Evolutionary conservation across 1,284 basidiomycete genomes (phyloP).

Genomic region (Malassezia slooffiae): DNA sequence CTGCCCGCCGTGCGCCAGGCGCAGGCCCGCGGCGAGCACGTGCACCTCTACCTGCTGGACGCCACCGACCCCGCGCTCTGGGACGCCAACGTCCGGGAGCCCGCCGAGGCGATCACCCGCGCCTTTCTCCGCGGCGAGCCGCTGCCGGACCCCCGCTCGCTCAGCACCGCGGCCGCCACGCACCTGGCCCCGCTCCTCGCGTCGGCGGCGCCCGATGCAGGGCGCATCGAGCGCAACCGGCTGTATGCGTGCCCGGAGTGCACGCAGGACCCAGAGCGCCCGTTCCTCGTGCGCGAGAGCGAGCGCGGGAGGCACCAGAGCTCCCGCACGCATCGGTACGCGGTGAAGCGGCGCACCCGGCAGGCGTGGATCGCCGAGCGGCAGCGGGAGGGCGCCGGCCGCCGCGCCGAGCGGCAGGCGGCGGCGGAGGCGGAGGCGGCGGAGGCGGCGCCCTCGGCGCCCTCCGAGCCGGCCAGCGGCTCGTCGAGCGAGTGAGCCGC

Average conservation of each 20-base stretch:
- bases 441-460: too few relatives aligned
- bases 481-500: too few relatives aligned
- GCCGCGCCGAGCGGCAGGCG: too few relatives aligned
- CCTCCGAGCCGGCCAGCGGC: too few relatives aligned
- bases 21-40: conserved; percentile 28
- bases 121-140: conserved; percentile 55
- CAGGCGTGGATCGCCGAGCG: conserved; percentile 8
- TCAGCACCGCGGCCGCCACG: conserved; percentile 52
- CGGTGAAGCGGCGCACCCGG: conserved; percentile 12
- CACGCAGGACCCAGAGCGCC: conserved; percentile 56
- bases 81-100: conserved; percentile 46
- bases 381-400: too few relatives aligned
- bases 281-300: conserved; percentile 65
- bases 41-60: conserved; percentile 56
- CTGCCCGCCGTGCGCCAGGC: conserved; percentile 57
- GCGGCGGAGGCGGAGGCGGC: too few relatives aligned
- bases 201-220: conserved; percentile 9
- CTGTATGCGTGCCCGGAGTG: conserved; percentile 57
- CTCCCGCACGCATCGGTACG: conserved; percentile 14
- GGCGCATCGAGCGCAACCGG: conserved; percentile 19
- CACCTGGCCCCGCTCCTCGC: conserved; percentile 20
- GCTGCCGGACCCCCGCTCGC: conserved; percentile 61
- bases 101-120: conserved; percentile 45
- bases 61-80: conserved; percentile 56
- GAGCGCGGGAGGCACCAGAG: conserved; percentile 54